Conservation (phyloP, 805 yeast genomes). For the Candida qinlingensis region DNA sequence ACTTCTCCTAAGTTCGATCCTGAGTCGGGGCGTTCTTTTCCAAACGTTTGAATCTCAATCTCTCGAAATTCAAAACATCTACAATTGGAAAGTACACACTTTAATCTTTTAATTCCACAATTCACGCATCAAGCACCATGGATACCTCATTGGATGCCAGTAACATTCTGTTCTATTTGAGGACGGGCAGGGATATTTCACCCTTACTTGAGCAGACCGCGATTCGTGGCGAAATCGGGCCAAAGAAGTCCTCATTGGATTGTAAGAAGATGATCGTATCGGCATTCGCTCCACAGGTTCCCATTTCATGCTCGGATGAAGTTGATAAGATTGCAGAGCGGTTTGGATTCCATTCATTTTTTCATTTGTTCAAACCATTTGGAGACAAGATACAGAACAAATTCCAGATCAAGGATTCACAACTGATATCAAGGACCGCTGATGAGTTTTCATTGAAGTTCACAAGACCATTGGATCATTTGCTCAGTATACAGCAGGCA, state of each 20-base stretch:
- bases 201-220: conserved; percentile 9
- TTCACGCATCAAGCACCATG: conserved; percentile 5
- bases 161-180: conserved; percentile 17
- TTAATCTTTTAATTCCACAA: too few species aligned
- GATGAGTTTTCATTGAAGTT: conserved; percentile 57
- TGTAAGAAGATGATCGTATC: conserved; percentile 28
- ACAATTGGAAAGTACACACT: too few species aligned
- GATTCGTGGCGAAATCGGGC: conserved; percentile 2
- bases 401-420: conserved; percentile 47
- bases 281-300: conserved; percentile 47
- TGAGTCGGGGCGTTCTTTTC: too few species aligned
- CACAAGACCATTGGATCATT: conserved; percentile 32
- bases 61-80: too few species aligned
- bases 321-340: conserved; percentile 40
- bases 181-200: conserved; percentile 14
- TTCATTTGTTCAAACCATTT: conserved; percentile 47
- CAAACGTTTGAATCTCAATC: too few species aligned
- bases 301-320: conserved; percentile 42
- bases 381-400: conserved; percentile 48
- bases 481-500: conserved; percentile 26
- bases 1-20: too few species aligned
- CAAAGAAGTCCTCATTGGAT: conserved; percentile 20
- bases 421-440: conserved; percentile 41
- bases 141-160: conserved; percentile 12
- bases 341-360: conserved; percentile 37